Conservation (phyloP, 2,329 filamentous ascomycete species). For the Aurifilum marmelostoma region DNA sequence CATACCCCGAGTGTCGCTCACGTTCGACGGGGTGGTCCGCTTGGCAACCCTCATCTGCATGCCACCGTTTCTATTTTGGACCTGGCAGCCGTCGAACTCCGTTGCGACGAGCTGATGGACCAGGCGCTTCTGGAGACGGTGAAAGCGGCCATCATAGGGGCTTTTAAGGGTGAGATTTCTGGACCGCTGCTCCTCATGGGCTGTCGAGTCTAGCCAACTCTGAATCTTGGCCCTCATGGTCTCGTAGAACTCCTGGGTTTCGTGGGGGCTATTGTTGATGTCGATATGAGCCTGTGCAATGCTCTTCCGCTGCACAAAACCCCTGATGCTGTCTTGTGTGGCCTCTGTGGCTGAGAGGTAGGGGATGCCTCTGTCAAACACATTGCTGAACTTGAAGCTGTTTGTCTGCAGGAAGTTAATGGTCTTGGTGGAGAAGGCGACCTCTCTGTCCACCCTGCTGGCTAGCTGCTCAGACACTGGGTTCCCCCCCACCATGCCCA, state of each 20-base stretch:
- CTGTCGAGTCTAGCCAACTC: constrained; percentile 17
- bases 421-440: constrained; percentile 36
- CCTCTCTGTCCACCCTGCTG: constrained; percentile 34
- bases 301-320: constrained; percentile 18
- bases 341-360: constrained; percentile 39
- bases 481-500: constrained; percentile 32
- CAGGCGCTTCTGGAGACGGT: constrained; percentile 35
- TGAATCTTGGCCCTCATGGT: constrained; percentile 12
- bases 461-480: constrained; percentile 29
- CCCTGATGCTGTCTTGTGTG: constrained; percentile 19
- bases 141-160: constrained; percentile 33
- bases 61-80: constrained; percentile 12
- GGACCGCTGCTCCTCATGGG: neutral
- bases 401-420: constrained; percentile 37
- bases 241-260: constrained; percentile 30
- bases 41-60: constrained; percentile 30
- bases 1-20: neutral
- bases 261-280: constrained; percentile 11
- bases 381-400: constrained; percentile 34
- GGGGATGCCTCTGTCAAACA: constrained; percentile 36
- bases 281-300: constrained; percentile 16
- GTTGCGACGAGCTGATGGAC: constrained; percentile 34
- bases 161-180: constrained; percentile 32
- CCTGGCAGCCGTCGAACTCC: constrained; percentile 32
- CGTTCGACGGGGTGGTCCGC: constrained; percentile 17